Percentiles rank a stretch among this genome's conserved stretches.
Evolutionary conservation across 768 basidiomycete species (phyloP).

Genomic region (Panus rudis): DNA sequence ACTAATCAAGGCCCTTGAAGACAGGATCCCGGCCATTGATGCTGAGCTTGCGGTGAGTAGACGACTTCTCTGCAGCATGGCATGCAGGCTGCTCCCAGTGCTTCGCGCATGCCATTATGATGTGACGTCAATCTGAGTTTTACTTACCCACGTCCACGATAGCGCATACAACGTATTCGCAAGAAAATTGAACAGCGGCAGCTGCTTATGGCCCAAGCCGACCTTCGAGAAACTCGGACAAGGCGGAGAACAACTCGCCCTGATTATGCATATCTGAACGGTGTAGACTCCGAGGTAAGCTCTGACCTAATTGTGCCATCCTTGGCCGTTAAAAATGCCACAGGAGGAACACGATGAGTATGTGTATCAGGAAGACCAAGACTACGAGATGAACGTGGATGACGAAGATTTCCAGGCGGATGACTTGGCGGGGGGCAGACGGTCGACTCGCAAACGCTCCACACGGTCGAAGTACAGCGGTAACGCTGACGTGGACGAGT

Average conservation of each 20-base stretch:
- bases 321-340: conserved; percentile 28
- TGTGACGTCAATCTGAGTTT: too few relatives aligned
- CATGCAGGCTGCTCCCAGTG: conserved; percentile 8
- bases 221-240: conserved; percentile 74
- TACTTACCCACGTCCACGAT: conserved; percentile 1
- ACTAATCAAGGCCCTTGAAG: conserved; percentile 57
- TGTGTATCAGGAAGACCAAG: conserved; percentile 54
- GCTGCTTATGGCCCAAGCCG: conserved; percentile 62
- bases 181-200: conserved; percentile 65
- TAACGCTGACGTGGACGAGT: conserved; percentile 44
- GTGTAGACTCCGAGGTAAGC: conserved; percentile 59
- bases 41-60: conserved; percentile 65
- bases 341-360: conserved; percentile 65
- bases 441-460: conserved; percentile 28
- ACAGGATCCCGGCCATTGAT: conserved; percentile 58
- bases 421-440: conserved; percentile 10
- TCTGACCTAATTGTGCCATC: conserved; percentile 16
- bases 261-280: conserved; percentile 75
- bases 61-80: conserved; percentile 7
- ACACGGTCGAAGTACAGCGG: conserved; percentile 38
- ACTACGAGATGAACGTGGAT: conserved; percentile 58
- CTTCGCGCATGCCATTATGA: too few relatives aligned
- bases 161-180: conserved; percentile 69
- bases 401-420: conserved; percentile 36
- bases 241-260: conserved; percentile 64